Evolutionary conservation across 208 protist genomes (phyloP).

Genomic region (Crithidia brevicula): DNA sequence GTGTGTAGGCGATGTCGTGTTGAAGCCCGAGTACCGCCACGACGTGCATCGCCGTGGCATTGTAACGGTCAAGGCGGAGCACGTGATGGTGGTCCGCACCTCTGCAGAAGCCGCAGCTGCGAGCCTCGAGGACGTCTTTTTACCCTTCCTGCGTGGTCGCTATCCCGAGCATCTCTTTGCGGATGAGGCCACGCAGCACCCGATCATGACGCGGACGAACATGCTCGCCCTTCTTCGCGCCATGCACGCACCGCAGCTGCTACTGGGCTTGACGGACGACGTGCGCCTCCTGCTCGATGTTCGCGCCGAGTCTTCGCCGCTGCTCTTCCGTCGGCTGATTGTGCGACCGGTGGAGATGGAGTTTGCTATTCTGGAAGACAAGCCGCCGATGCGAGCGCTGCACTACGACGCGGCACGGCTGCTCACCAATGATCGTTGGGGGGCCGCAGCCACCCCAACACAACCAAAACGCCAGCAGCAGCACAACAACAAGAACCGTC

Average conservation of each 20-base stretch:
- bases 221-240: constrained; percentile 68
- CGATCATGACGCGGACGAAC: constrained; percentile 67
- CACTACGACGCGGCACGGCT: constrained; percentile 81
- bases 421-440: constrained; percentile 68
- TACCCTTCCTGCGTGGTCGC: constrained; percentile 82
- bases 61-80: constrained; percentile 76
- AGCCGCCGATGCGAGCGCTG: constrained; percentile 55
- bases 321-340: constrained; percentile 82
- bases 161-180: constrained; percentile 73
- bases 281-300: constrained; percentile 65
- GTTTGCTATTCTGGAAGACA: constrained; percentile 81
- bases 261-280: constrained; percentile 68
- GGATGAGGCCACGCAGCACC: constrained; percentile 51
- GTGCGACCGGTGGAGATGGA: constrained; percentile 64
- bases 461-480: neutral
- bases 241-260: constrained; percentile 65
- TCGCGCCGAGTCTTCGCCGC: constrained; percentile 48
- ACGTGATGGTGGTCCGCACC: constrained; percentile 66
- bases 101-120: constrained; percentile 48
- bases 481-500: too few relatives aligned
- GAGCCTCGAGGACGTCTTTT: constrained; percentile 76
- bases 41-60: constrained; percentile 65
- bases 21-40: constrained; percentile 57
- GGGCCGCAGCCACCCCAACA: constrained; percentile 4
- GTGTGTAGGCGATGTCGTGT: constrained; percentile 74